Base-by-base conservation (phyloP, 73 alveolate genomes). In the Durusdinium trenchii region DNA sequence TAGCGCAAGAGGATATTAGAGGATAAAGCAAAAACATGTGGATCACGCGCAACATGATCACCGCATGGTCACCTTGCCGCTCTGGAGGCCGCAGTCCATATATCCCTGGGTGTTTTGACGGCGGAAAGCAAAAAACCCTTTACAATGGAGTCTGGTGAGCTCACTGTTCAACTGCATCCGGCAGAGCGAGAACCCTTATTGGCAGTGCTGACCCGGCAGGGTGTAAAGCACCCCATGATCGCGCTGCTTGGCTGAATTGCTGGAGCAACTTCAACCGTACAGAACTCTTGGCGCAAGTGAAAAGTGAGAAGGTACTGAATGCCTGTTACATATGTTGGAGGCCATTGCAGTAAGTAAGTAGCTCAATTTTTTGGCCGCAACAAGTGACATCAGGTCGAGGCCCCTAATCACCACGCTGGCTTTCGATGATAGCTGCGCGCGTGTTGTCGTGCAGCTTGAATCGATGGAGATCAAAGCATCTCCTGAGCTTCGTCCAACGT, bases 381-480 rank as follows among this genome's bases (percentile, higher is more conserved):
- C 12, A 60, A 60, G 30, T 30, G 42, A 3, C 10, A 40, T 26
- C 45, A 90, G 96, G 96, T 47, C 54, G 2, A 35, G 47, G 45
- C 86, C 61, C 40, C 75, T 90, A 38, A 46, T 50, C 75, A 46
- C 96, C 42, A 90, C 45, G 26, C 2, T 67, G 52, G 40, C 62
- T 57, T 90, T 64, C 87, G 30, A 75, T 43, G 87, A 75, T 16
- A 32, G 28, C 32, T 36, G 26, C 14, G 97, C 97, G 26, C 97
- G 79, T 32, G 97, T 67, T n/a, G n/a, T 51, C n/a, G 87, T 90
- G 38, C 81, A 43, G 42, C 32, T 90, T 71, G 96, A 75, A 23
- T 75, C 96, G 52, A 50, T 90, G 86, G 73, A 90, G 87, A 51
- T 90, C 40, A 35, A 90, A 3, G 96, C 96, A 12, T 90, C 96